Percentiles rank a stretch among this genome's conserved stretches.
These are phyloP conservation scores for Pontederia paniculata DNA, from an alignment of 176 grass and related monocot genomes.

Conservation along the genomic window DNA sequence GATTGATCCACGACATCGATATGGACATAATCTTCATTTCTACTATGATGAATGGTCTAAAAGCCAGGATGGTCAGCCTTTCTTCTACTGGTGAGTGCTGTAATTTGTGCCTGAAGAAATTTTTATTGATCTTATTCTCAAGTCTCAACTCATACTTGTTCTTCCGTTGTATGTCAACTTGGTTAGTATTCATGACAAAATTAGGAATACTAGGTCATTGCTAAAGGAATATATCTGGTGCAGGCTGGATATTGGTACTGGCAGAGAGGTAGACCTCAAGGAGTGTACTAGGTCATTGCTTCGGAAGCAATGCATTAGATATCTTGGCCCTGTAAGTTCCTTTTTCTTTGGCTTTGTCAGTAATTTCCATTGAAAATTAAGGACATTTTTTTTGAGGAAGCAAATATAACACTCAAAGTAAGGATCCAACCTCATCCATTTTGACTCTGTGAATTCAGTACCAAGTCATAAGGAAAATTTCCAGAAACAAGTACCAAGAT, in stretches of 20 bases:
- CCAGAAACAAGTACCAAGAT: too few species aligned
- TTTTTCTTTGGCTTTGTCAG: background rate
- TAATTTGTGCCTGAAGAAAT: background rate
- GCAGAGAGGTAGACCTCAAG: slow-evolving; percentile 64
- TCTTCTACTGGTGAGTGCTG: slow-evolving; percentile 90
- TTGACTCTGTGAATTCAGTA: too few species aligned
- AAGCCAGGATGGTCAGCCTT: slow-evolving; percentile 76
- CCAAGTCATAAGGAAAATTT: too few species aligned
- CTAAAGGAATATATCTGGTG: slow-evolving; percentile 1
- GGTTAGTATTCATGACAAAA: background rate
- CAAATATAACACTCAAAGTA: background rate
- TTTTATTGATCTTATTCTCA: background rate
- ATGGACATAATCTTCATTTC: slow-evolving; percentile 86
- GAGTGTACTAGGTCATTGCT: slow-evolving; percentile 52
- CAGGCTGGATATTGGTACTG: slow-evolving; percentile 87
- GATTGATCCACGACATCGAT: slow-evolving; percentile 91
- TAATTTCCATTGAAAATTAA: background rate
- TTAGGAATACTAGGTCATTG: background rate
- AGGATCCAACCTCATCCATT: too few species aligned
- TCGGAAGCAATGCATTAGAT: slow-evolving; percentile 69
- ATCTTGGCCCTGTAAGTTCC: slow-evolving; percentile 85
- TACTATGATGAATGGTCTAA: slow-evolving; percentile 70
- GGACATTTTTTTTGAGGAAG: background rate
- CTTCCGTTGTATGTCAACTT: background rate
- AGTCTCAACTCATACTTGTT: background rate